Base-by-base conservation (phyloP, 345 rosid genomes). In the Salix exigua region DNA sequence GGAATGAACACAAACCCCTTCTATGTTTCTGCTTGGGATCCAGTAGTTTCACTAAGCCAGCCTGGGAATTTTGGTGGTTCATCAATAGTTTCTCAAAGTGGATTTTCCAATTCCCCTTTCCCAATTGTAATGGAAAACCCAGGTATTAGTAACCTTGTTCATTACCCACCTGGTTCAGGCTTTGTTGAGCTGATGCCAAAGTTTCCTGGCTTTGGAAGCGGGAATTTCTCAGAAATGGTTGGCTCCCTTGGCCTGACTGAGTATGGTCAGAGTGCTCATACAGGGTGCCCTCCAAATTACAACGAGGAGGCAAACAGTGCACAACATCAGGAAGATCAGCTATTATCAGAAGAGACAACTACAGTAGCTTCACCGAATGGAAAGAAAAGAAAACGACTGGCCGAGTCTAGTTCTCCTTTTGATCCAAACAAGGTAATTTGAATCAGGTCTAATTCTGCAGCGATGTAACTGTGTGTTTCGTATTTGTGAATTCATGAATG, bases 1-100 rank as follows among this genome's bases (percentile, higher is more conserved):
- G 88, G 83, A 72, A 83, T 80, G 81, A 80, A 44, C 55, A 75
- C 72, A 35, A 84, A 81, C 53, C 76, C 89, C 75, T 93, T 88
- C 87, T 91, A 87, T 83, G 81, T 88, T 84, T 79, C 98, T 69
- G 82, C 89, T 79, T 95, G 98, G 98, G 97, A 93, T 86, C 88
- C 88, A 28, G 77, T 89, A 63, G 88, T 82, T 73, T 83, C 90
- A 18, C 66, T 88, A 67, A 77, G 81, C 75, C 90, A 82, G 61
- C 78, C 75, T 72, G 87, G 82, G 80, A 87, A 70, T 73, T 83
- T 81, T 70, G 90, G 87, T 61, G 84, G 85, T 61, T 85, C 92
- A 68, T 81, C 93, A 28, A 75, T 87, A 76, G 89, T 91, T 72
- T 82, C 85, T 78, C 89, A 82, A 50, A 64, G 70, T 76, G 93